Evolutionary conservation across 2,329 filamentous ascomycete genomes (phyloP).

Genomic region (Tolypocladium guangdongense): DNA sequence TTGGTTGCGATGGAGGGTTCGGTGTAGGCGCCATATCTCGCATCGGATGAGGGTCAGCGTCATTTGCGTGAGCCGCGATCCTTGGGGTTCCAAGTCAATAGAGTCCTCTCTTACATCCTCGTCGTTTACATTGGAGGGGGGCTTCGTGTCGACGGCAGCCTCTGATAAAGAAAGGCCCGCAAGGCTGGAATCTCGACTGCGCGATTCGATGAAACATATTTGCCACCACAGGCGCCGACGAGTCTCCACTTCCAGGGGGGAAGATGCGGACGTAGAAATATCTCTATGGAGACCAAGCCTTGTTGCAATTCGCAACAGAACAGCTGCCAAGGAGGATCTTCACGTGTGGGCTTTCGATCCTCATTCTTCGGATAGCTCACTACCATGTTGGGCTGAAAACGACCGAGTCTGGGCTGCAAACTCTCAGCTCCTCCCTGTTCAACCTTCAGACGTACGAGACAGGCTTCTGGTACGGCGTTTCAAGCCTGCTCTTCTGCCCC

Average conservation of each 20-base stretch:
- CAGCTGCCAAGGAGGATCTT: conserved; percentile 42
- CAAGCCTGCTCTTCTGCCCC: conserved; percentile 69
- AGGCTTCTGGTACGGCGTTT: conserved; percentile 63
- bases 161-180: conserved; percentile 10
- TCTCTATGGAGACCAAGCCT: conserved; percentile 9
- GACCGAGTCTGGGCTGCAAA: conserved; percentile 55
- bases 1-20: conserved; percentile 5
- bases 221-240: conserved; percentile 17
- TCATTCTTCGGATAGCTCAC: conserved; percentile 77
- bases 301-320: conserved; percentile 13
- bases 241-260: conserved; percentile 8
- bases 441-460: conserved; percentile 57
- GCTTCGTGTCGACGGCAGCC: conserved; percentile 25
- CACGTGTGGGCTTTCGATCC: conserved; percentile 62
- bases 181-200: conserved; percentile 2
- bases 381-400: conserved; percentile 67
- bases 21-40: conserved; percentile 14
- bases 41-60: conserved; percentile 14
- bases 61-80: conserved; percentile 1
- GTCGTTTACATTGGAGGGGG: conserved; percentile 33
- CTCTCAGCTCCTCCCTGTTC: conserved; percentile 46
- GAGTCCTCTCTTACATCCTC: not conserved
- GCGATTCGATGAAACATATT: conserved; percentile 16
- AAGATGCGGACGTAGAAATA: not conserved
- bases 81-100: not conserved